Base-by-base conservation (phyloP, 345 rosid genomes). In the Iberis pinnata region DNA sequence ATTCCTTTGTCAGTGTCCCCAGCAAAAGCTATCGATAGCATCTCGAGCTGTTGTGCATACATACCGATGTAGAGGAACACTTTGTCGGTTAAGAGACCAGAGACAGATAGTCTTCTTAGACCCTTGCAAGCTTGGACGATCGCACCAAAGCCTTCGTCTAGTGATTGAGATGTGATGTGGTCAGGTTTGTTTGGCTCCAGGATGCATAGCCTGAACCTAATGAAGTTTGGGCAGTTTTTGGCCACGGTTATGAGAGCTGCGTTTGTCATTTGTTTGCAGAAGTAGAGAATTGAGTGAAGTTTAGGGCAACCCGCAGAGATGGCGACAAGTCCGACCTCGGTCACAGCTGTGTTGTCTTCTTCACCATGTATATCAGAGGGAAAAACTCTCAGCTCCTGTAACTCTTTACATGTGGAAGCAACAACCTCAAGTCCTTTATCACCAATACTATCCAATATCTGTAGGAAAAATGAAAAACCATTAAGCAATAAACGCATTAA, bases 141-240 rank as follows among this genome's bases (percentile, higher is more conserved):
- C 8, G 95, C 98, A 65, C 98, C 96, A 60, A 88, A 92, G 62
- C 98, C 98, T 72, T 92, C 93, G 55, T 92, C 98, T 65, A 92
- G 56, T 2, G 97, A 80, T 67, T 70, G 82, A 58, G 24, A 39
- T 47, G 95, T 92, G 46, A 61, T 76, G 53, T 83, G 75, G 56
- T 92, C 98, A 0, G 94, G 81, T 71, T 77, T 85, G 52, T 6
- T 47, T 15, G 89, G 95, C 58, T 88, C 89, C 0, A 92, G 82
- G 49, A 77, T 81, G 77, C 86, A 78, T 63, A 92, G 65, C 63
- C 98, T 73, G 75, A 92, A 92, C 53, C 88, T 73, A 46, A 69
- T 80, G 43, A 92, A 92, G 72, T 88, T 81, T 3, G 83, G 86
- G 61, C 88, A 76, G 78, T 88, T 85, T 72, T 73, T 81, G 8